Base-by-base conservation (phyloP, 2,329 filamentous ascomycete genomes). In the Aspergillus luchuensis region DNA sequence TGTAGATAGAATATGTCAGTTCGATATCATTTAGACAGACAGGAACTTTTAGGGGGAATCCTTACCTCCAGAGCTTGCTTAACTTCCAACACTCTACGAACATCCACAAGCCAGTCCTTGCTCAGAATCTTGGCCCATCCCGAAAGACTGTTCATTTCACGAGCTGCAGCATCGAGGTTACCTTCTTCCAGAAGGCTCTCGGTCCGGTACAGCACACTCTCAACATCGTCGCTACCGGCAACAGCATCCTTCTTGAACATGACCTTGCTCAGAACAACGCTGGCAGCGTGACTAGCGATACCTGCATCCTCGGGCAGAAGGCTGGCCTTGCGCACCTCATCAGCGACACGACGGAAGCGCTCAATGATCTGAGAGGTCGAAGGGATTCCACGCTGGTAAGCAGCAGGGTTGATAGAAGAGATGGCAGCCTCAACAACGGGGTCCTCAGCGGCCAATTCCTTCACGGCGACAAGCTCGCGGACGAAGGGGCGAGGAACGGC, bases 111-210 rank as follows among this genome's bases (percentile, higher is more conserved):
- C 95, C 95, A 99, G 78, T 99, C 95, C 72, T 90, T 88, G 78
- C 91, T 96, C 73, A 99, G 80, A 43, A 93, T 94, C 84, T 95
- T 97, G 51, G 94, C 93, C 95, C 95, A 99, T 25, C 95, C 95
- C 63, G 89, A 85, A 50, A 99, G 82, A 1, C 88, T 87, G 74
- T 98, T 99, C 89, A 99, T 95, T 81, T 99, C 95, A 66, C 95
- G 85, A 13, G 95, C 93, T 2, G 95, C 95, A 56, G 85, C 89
- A 76, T 99, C 95, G 59, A 99, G 79, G 72, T 97, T 89, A 21
- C 95, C 95, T 79, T 98, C 92, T 80, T 99, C 93, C 19, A 99
- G 84, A 68, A 92, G 85, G 7, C 89, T 92, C 79, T 99, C 93
- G 1, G 95, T 94, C 64, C 95, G 85, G 2, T 91, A 91, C 50